Percentiles rank a stretch among this genome's conserved stretches.
Conservation (phyloP, 768 basidiomycete genomes). For the Cytidiella melzeri region DNA sequence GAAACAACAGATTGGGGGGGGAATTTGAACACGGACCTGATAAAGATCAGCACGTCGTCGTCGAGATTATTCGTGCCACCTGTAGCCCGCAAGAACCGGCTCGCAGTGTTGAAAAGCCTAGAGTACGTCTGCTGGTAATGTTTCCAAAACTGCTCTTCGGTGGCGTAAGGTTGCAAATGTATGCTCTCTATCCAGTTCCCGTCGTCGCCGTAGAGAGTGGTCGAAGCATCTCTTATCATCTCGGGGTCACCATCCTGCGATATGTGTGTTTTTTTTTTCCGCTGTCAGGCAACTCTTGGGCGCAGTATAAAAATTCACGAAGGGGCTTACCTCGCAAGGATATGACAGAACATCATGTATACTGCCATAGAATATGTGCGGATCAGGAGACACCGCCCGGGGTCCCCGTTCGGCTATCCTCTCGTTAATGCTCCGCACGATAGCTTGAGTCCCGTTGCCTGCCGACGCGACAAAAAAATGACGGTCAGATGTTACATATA, state of each 20-base stretch:
- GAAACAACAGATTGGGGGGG: not conserved
- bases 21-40: conserved; percentile 50
- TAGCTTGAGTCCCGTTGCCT: conserved; percentile 94
- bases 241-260: conserved; percentile 71
- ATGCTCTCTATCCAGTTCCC: conserved; percentile 86
- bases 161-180: conserved; percentile 68
- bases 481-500: no score
- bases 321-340: conserved; percentile 71
- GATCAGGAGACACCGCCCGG: conserved; percentile 31
- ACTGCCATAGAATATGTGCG: conserved; percentile 80
- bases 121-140: conserved; percentile 61
- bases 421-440: conserved; percentile 86
- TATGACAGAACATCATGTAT: conserved; percentile 91
- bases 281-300: not conserved
- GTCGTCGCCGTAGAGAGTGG: conserved; percentile 66
- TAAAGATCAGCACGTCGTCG: conserved; percentile 75
- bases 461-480: no score
- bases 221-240: conserved; percentile 81
- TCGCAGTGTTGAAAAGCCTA: conserved; percentile 58
- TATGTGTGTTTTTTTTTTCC: conserved; percentile 1
- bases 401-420: conserved; percentile 49
- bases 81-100: conserved; percentile 63
- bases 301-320: not conserved
- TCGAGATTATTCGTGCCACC: conserved; percentile 53
- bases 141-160: conserved; percentile 71